phyloP scores from a whole-genome alignment of 805 yeast genomes.

The Ogataea nitratoaversa region DNA sequence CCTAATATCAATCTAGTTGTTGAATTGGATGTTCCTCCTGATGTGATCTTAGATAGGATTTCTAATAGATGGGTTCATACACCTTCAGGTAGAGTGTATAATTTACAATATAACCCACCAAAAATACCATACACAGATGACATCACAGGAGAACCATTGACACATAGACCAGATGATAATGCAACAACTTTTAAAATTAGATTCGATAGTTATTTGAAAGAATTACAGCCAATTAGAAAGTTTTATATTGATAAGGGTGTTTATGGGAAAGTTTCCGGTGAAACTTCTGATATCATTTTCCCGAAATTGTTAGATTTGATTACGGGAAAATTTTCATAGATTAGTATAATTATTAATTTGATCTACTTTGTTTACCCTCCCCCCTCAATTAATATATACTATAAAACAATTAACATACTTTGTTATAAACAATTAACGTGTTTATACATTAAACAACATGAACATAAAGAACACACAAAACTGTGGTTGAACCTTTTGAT shows the following conservation, averaged over 20 bases:
- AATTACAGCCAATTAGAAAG: conserved; percentile 60
- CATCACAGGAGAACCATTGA: conserved; percentile 80
- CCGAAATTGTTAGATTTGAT: conserved; percentile 57
- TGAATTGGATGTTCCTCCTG: conserved; percentile 80
- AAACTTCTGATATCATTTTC: conserved; percentile 77
- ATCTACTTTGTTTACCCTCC: too few relatives aligned
- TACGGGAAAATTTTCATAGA: conserved; percentile 26
- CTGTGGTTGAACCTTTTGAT: too few relatives aligned
- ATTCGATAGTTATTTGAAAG: conserved; percentile 54
- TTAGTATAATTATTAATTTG: too few relatives aligned
- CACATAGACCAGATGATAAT: conserved; percentile 80
- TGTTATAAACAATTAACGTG: too few relatives aligned
- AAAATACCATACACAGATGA: conserved; percentile 78
- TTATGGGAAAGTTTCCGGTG: conserved; percentile 59
- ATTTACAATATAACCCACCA: conserved; percentile 85
- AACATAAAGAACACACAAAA: too few relatives aligned
- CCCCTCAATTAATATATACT: too few relatives aligned
- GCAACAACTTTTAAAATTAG: conserved; percentile 67
- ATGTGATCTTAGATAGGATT: conserved; percentile 75
- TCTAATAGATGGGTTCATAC: conserved; percentile 85
- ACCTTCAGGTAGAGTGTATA: conserved; percentile 78
- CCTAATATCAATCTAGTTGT: conserved; percentile 70
- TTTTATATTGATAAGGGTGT: conserved; percentile 51
- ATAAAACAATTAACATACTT: too few relatives aligned
- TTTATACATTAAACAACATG: too few relatives aligned